These are phyloP conservation scores for Pichia deserticola DNA, from an alignment of 805 yeast species.

Conservation along the genomic window DNA sequence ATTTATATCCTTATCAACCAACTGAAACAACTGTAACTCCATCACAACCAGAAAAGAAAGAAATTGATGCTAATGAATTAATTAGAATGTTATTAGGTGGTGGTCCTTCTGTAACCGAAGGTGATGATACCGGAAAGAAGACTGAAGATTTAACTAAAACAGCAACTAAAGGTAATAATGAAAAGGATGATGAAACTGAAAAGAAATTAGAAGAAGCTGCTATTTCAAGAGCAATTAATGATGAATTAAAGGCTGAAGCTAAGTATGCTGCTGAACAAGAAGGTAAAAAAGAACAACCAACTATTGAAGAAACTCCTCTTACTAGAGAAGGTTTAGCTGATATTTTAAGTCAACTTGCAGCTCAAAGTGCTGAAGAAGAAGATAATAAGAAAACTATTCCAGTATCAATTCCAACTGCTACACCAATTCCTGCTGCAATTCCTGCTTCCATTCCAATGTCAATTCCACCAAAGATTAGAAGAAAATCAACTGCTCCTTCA, in stretches of 20 bases:
- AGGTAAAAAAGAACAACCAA: background rate
- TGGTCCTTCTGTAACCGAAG: background rate
- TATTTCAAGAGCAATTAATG: background rate
- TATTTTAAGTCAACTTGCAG: conserved; percentile 3
- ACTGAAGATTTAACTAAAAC: background rate
- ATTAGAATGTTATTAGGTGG: conserved; percentile 8
- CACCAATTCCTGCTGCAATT: background rate
- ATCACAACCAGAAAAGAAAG: background rate
- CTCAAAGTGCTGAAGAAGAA: background rate
- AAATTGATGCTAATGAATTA: conserved; percentile 6
- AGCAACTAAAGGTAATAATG: background rate
- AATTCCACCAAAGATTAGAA: conserved; percentile 5
- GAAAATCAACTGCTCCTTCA: conserved; percentile 13
- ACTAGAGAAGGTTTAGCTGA: conserved; percentile 9
- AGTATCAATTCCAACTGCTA: background rate
- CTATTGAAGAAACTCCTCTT: conserved; percentile 2
- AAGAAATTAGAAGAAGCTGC: background rate
- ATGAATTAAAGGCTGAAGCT: conserved; percentile 1
- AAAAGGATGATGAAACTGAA: background rate
- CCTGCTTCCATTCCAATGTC: background rate
- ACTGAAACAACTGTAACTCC: too few relatives aligned
- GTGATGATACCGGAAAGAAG: background rate
- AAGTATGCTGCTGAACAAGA: background rate
- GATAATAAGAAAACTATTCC: background rate
- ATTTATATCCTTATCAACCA: conserved; percentile 6